Evolutionary conservation across 495 filamentous ascomycete genomes (phyloP).

Genomic region (Amphirosellinia nigrospora): DNA sequence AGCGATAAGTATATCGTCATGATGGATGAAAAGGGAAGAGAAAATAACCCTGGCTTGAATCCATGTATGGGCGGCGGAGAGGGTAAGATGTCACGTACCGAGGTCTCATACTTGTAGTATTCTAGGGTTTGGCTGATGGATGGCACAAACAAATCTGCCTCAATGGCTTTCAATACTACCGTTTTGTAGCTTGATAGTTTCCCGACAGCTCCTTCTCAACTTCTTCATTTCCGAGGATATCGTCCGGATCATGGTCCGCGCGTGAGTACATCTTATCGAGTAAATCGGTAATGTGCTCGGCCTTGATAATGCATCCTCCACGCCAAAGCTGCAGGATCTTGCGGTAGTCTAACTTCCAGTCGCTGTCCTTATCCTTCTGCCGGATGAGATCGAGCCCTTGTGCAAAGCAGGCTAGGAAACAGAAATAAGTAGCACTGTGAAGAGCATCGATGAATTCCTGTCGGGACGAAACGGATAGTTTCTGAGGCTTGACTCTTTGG

Average conservation of each 20-base stretch:
- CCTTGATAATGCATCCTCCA: constrained; percentile 75
- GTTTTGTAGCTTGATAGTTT: constrained; percentile 60
- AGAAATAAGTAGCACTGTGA: constrained; percentile 64
- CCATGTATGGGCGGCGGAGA: not conserved
- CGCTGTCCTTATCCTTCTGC: constrained; percentile 62
- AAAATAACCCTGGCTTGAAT: not conserved
- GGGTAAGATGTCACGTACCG: constrained; percentile 29
- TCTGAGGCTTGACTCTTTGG: not conserved
- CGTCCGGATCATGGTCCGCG: constrained; percentile 29
- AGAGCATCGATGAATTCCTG: constrained; percentile 66
- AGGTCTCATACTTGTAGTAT: constrained; percentile 70
- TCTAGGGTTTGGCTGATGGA: constrained; percentile 69
- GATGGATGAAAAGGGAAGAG: not conserved
- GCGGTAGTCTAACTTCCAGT: constrained; percentile 66
- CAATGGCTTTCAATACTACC: constrained; percentile 61
- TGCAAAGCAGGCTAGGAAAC: constrained; percentile 67
- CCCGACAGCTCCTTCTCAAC: constrained; percentile 62
- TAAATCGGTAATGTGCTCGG: constrained; percentile 68
- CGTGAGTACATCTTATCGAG: constrained; percentile 50
- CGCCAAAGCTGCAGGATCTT: constrained; percentile 73
- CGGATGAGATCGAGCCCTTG: constrained; percentile 74
- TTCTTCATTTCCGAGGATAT: constrained; percentile 55
- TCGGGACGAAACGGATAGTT: not conserved
- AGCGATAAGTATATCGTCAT: not conserved
- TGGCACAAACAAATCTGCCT: constrained; percentile 69